Evolutionary conservation across 1,284 basidiomycete genomes (phyloP).

Genomic region (Cronartium ribicola): DNA sequence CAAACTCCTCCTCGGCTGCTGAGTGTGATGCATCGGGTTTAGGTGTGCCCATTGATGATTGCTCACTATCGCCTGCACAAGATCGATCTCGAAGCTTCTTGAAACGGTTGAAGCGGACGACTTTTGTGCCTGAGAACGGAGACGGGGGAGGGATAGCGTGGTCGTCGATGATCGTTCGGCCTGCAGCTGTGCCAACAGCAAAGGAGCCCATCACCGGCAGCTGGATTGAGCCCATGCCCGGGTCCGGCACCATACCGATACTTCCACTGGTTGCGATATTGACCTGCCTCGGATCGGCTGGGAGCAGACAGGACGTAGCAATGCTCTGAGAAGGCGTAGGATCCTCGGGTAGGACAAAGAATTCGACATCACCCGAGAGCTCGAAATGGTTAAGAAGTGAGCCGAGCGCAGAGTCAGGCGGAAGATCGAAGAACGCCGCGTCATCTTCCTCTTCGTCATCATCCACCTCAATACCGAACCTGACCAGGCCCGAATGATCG

Average conservation of each 20-base stretch:
- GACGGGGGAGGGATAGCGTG: constrained; percentile 12
- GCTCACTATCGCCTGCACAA: constrained; percentile 18
- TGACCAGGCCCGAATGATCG: constrained; percentile 46
- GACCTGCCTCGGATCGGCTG: not conserved
- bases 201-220: constrained; percentile 35
- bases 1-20: constrained; percentile 24
- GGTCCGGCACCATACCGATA: not conserved
- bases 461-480: constrained; percentile 47
- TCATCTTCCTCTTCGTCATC: constrained; percentile 42
- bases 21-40: not conserved
- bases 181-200: constrained; percentile 17
- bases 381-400: constrained; percentile 22
- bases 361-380: constrained; percentile 11
- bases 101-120: constrained; percentile 29
- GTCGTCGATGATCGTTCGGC: constrained; percentile 31
- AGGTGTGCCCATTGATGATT: constrained; percentile 32
- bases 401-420: constrained; percentile 9
- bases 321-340: not conserved
- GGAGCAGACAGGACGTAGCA: not conserved
- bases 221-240: not conserved
- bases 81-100: constrained; percentile 26
- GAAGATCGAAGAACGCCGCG: constrained; percentile 28
- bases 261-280: not conserved
- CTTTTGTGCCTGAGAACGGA: constrained; percentile 30
- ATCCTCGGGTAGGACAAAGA: not conserved